Evolutionary conservation across 805 yeast species (phyloP), one percentile per base, ranked within the genome.

Genomic region (Candida alai): DNA sequence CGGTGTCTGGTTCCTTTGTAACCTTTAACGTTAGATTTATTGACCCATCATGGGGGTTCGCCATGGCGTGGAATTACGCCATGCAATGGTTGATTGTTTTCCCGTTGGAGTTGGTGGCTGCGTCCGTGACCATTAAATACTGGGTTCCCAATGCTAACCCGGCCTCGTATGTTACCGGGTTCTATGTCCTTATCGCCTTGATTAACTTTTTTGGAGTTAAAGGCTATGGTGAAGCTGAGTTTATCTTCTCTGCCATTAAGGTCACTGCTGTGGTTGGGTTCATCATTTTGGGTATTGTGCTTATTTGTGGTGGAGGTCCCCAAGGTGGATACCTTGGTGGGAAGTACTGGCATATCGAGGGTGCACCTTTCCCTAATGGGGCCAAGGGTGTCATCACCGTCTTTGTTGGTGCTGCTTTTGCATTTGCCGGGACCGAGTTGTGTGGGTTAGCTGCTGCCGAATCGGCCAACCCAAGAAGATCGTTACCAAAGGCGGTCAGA

Each of bases 1-100:
- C 84, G 10, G 70, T 77, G 17, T 68, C 81, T 5, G 84, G 84
- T 55, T 80, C 83, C 10, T 78, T 78, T 48, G 69, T 76, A 27
- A 74, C 80, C 20, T 78, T 74, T 51, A 70, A 79, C 11, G 60
- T 77, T 8, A 61, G 76, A 42, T 77, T 78, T 47, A 60, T 78
- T 36, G 80, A 76, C 44, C 70, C 70, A 13, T 73, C 81, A 5
- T 74, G 77, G 68, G 84, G 82, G 27, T 78, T 75, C 48, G 79
- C 83, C 10, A 63, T 69, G 53, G 79, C 78, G 40, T 72, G 58
- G 58, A 53, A 55, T 37, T 56, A 54, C 34, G 51, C 49, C 26
- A 44, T 54, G 49, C 56, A 51, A 36, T 54, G 49, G 35, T 28
- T 54, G 39, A 35, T 74, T 31, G 56, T 74, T 13, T 58, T 76